A percentile compares a stretch with the other conserved stretches of the same genome.
Conservation (phyloP, 345 rosid genomes). For the Eucalyptus polybractea region DNA sequence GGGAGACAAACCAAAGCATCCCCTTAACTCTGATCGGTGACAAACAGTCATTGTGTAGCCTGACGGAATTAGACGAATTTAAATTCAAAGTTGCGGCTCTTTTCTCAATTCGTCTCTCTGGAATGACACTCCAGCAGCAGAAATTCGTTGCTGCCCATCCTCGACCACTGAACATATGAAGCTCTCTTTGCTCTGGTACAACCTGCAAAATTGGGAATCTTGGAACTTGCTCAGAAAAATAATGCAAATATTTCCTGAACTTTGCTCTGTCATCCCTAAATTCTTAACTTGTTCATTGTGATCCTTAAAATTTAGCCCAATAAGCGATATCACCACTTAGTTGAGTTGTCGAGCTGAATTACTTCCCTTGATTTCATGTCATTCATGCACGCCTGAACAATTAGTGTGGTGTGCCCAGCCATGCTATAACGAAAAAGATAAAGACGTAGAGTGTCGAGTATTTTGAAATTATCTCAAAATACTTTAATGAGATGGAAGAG, state of each 20-base stretch:
- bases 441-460: not conserved
- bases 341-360: not conserved
- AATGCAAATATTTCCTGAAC: not conserved
- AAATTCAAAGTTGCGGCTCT: not conserved
- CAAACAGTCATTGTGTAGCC: not conserved
- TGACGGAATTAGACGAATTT: not conserved
- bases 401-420: not conserved
- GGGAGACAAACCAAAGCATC: not conserved
- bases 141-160: not conserved
- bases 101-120: not conserved
- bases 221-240: not conserved
- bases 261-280: no score
- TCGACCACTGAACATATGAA: not conserved
- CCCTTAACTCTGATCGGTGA: not conserved
- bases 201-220: not conserved
- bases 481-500: not conserved
- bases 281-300: no score
- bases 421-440: not conserved
- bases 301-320: not conserved
- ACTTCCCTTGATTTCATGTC: not conserved
- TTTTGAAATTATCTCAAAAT: not conserved
- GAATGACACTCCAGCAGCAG: not conserved
- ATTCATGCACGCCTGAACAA: not conserved
- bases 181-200: not conserved
- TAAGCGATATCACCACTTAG: not conserved